phyloP scores from a whole-genome alignment of 2,329 filamentous ascomycete species.

The Tolypocladium amazonense region DNA sequence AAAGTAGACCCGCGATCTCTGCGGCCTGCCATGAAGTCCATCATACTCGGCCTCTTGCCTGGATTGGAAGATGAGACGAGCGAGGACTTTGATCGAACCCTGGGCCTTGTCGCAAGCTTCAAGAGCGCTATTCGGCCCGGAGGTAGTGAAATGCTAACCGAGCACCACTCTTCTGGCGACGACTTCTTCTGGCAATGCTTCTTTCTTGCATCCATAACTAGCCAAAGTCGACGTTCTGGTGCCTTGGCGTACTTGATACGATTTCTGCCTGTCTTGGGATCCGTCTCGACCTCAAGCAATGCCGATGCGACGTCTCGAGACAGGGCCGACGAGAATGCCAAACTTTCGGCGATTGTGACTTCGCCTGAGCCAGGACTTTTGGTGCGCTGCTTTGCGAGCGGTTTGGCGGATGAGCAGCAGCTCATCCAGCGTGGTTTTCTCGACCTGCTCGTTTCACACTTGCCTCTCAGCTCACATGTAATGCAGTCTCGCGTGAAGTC shows the following conservation, averaged over 20 bases:
- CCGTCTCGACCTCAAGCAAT: slow-evolving; percentile 1
- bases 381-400: slow-evolving; percentile 84
- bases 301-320: slow-evolving; percentile 3
- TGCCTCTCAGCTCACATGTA: slow-evolving; percentile 75
- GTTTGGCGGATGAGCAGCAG: slow-evolving; percentile 75
- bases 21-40: slow-evolving; percentile 79
- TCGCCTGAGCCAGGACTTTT: slow-evolving; percentile 86
- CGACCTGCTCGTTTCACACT: slow-evolving; percentile 80
- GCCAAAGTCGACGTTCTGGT: slow-evolving; percentile 71
- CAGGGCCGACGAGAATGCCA: slow-evolving; percentile 18
- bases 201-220: slow-evolving; percentile 87
- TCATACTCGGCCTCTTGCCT: slow-evolving; percentile 80
- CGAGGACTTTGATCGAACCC: slow-evolving; percentile 87
- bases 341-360: slow-evolving; percentile 57
- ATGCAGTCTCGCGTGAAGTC: slow-evolving; percentile 64
- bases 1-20: slow-evolving; percentile 59
- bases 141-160: slow-evolving; percentile 37
- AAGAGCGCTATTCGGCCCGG: slow-evolving; percentile 54
- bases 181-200: slow-evolving; percentile 98
- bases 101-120: slow-evolving; percentile 68
- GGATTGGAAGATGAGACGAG: slow-evolving; percentile 93
- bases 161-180: slow-evolving; percentile 51
- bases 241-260: slow-evolving; percentile 79
- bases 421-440: slow-evolving; percentile 91
- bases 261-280: slow-evolving; percentile 48